A percentile compares a stretch with the other conserved stretches of the same genome.
These are phyloP conservation scores for Colletotrichum chrysophilum DNA, from an alignment of 2,329 filamentous ascomycete genomes.

Conservation along the genomic window DNA sequence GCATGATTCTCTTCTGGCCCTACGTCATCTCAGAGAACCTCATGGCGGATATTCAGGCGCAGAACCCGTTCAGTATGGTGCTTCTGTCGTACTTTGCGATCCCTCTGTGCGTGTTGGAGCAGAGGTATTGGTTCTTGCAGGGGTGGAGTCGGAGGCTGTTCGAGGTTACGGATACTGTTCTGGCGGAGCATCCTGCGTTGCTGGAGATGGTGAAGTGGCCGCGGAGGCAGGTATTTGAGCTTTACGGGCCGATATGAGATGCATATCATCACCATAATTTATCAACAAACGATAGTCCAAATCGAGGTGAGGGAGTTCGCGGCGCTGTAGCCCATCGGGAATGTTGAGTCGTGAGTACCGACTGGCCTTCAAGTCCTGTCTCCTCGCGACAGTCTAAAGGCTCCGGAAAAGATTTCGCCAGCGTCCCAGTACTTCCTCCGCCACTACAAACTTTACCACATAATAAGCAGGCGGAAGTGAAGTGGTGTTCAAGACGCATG, in stretches of 20 bases:
- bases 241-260: not conserved
- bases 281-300: fast-evolving
- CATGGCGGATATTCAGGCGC: slow-evolving; percentile 28
- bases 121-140: slow-evolving; percentile 28
- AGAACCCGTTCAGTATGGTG: slow-evolving; percentile 28
- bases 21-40: slow-evolving; percentile 29
- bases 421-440: too few relatives aligned
- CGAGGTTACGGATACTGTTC: slow-evolving; percentile 21
- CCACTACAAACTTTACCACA: too few relatives aligned
- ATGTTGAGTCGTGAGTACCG: not conserved
- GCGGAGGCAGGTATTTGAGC: not conserved
- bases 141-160: slow-evolving; percentile 30
- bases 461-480: too few relatives aligned
- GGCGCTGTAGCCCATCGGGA: not conserved
- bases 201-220: slow-evolving; percentile 7
- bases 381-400: too few relatives aligned
- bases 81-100: slow-evolving; percentile 30
- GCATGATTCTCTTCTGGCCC: slow-evolving; percentile 28
- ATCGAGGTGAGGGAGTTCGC: not conserved
- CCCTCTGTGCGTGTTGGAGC: slow-evolving; percentile 28
- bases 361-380: not conserved
- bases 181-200: not conserved
- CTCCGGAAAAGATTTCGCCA: too few relatives aligned
- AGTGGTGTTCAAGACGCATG: fast-evolving
- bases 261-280: fast-evolving